phyloP scores from a whole-genome alignment of 2,329 filamentous ascomycete genomes.

The Incumbomyces lentus region DNA sequence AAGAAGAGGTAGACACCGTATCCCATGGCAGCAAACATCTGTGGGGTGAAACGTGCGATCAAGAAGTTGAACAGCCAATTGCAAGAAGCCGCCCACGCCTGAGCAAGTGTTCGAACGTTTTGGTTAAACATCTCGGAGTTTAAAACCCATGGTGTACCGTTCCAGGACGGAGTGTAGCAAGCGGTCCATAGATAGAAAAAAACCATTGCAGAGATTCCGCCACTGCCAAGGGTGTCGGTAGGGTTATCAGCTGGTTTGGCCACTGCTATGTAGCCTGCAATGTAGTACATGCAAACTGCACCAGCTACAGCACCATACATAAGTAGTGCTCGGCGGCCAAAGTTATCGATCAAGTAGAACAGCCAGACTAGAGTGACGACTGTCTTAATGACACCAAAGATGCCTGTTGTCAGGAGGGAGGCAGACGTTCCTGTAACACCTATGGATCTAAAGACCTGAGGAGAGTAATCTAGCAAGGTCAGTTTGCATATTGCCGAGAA shows the following conservation, averaged over 20 bases:
- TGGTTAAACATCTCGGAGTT: conserved; percentile 59
- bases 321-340: conserved; percentile 53
- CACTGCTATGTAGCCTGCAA: conserved; percentile 50
- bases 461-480: conserved; percentile 51
- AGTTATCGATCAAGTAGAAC: conserved; percentile 55
- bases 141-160: conserved; percentile 61
- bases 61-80: conserved; percentile 69
- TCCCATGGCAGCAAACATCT: conserved; percentile 33
- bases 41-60: conserved; percentile 48
- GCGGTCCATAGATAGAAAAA: conserved; percentile 68
- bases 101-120: conserved; percentile 58
- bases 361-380: conserved; percentile 59
- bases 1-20: conserved; percentile 63
- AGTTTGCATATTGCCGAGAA: neutral
- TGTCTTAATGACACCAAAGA: conserved; percentile 70
- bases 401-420: conserved; percentile 57
- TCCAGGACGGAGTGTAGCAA: conserved; percentile 63
- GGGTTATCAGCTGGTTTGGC: conserved; percentile 31
- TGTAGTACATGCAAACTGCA: conserved; percentile 55
- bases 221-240: conserved; percentile 29
- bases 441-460: conserved; percentile 57
- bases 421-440: conserved; percentile 51
- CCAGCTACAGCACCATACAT: conserved; percentile 54
- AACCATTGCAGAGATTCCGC: conserved; percentile 49
- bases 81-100: conserved; percentile 59